Conservation (phyloP, 116 monocot species). For the Cymodocea nodosa region DNA sequence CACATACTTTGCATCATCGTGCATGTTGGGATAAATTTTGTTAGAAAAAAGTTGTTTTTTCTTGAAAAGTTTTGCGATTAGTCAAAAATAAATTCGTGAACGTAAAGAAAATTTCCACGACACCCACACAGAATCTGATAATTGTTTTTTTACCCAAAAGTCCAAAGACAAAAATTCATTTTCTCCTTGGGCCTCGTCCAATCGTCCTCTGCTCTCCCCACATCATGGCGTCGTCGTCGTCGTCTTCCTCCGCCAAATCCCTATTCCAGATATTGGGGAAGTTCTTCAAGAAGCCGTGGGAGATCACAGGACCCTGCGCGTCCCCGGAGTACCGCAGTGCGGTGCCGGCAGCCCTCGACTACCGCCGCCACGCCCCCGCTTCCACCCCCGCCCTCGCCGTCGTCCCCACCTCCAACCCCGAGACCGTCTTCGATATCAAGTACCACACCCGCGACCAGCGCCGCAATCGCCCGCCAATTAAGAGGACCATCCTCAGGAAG, state of each 20-base stretch:
- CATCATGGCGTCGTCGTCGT: constrained; percentile 4
- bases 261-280: constrained; percentile 32
- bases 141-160: too few species aligned
- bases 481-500: constrained; percentile 48
- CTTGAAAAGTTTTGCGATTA: too few species aligned
- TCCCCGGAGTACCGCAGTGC: constrained; percentile 68
- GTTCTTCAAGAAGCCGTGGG: constrained; percentile 90
- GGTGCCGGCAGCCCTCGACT: constrained; percentile 55
- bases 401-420: constrained; percentile 70
- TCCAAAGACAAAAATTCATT: too few species aligned
- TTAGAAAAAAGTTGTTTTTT: too few species aligned
- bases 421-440: constrained; percentile 85
- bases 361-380: constrained; percentile 78
- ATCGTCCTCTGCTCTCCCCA: too few species aligned
- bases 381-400: constrained; percentile 36
- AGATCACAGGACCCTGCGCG: constrained; percentile 90
- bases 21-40: too few species aligned
- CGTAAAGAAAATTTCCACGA: too few species aligned
- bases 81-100: too few species aligned
- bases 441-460: constrained; percentile 75
- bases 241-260: constrained; percentile 16
- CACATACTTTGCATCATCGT: too few species aligned
- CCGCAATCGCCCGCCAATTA: constrained; percentile 64
- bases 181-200: too few species aligned
- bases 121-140: too few species aligned